Conservation (phyloP, 73 alveolate species). For the Paramecium sonneborni region DNA sequence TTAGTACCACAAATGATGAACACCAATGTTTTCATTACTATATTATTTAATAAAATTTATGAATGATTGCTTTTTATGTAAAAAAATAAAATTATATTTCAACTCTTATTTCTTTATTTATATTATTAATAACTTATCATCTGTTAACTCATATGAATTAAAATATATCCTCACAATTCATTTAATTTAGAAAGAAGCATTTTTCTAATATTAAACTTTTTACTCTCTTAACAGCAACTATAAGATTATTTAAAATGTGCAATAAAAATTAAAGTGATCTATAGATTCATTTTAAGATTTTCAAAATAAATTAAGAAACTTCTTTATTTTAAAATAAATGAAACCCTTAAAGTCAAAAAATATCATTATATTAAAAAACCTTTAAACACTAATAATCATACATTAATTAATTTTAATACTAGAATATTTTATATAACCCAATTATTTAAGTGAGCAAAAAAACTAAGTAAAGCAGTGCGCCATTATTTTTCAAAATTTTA, state of each 20-base stretch:
- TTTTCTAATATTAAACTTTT: background rate
- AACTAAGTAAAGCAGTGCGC: background rate
- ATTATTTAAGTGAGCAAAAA: background rate
- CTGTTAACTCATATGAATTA: background rate
- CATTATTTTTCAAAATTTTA: background rate
- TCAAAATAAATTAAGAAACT: background rate
- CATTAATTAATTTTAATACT: background rate
- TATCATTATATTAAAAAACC: background rate
- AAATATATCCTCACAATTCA: background rate
- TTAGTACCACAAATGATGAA: background rate
- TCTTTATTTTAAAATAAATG: background rate
- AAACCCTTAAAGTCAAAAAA: background rate
- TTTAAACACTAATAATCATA: background rate
- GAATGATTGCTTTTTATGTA: background rate
- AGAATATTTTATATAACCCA: background rate
- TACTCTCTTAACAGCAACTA: background rate
- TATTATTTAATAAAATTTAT: constrained; percentile 10
- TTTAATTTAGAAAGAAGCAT: background rate
- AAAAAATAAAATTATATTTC: background rate
- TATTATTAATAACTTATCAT: background rate
- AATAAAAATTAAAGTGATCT: background rate
- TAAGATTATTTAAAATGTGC: background rate
- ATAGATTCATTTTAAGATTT: background rate
- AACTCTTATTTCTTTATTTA: background rate
- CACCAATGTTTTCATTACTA: background rate